Base-by-base conservation (phyloP, 2,329 filamentous ascomycete genomes). In the Colletotrichum phormii region DNA sequence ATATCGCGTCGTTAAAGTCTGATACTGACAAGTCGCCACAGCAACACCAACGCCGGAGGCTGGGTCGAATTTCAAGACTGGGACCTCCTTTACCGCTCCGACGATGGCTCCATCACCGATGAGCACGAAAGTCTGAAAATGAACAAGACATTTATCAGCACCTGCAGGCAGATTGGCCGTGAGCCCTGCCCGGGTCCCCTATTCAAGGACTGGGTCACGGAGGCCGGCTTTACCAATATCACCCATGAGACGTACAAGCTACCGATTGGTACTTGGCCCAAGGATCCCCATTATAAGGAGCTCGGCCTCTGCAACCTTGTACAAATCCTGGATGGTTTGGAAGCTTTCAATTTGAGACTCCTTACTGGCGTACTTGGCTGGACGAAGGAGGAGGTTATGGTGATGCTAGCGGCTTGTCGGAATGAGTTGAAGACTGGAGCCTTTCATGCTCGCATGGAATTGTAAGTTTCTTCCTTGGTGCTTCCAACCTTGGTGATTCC, bases 221-320 rank as follows among this genome's bases (percentile, higher is more conserved):
- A 80, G 3, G 77, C 79, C 2, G 85, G 85, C 0, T 87, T 86
- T 64, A 58, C 71, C 0, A 73, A 80, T 22, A 68, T 84, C n/a
- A 78, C 75, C 0, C 79, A 83, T 61, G 72, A 76, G 5, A 49
- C 75, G 0, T 81, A 80, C 67, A 83, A 81, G 70, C 77, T 81
- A 49, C 83, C 83, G 0, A 76, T 83, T 6, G 82, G 82, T 66
- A 3, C 42, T 49, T 49, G 42, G 42, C 42, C 42, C 42, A 49
- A 49, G 42, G 42, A 49, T 49, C 42, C 74, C 5, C 74, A 76
- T 24, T 68, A 49, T 35, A 78, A 78, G 31, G 74, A 79, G n/a
- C 33, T 78, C 11, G 75, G 76, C 31, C 57, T 57, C 8, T 59
- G 33, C 33, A 75, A 73, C 35, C 64, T 76, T 0, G 57, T 67